A percentile compares a stretch with the other conserved stretches of the same genome.
Conservation (phyloP, 1,284 basidiomycete species). For the Trichosporon faecale region DNA sequence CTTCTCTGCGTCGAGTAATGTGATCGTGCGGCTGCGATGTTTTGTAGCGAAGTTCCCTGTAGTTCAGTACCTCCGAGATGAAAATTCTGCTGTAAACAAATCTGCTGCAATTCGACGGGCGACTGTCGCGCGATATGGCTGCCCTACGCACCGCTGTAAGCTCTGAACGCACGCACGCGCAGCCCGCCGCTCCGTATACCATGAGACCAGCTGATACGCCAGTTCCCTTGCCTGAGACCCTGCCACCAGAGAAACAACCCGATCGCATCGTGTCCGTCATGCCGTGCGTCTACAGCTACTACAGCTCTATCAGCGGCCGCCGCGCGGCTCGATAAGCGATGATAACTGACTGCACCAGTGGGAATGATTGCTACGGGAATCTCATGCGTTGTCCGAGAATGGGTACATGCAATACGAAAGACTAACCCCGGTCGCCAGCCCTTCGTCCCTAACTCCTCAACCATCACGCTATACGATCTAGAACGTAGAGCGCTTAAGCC, state of each 20-base stretch:
- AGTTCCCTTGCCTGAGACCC: not conserved
- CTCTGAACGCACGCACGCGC: too few species aligned
- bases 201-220: not conserved
- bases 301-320: not conserved
- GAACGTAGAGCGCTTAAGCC: conserved; percentile 61
- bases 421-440: conserved; percentile 30
- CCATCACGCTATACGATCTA: conserved; percentile 16
- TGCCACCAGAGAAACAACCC: not conserved
- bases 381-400: conserved; percentile 21
- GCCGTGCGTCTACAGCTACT: not conserved
- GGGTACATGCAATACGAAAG: conserved; percentile 37
- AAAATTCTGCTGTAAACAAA: too few species aligned
- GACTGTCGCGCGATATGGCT: too few species aligned
- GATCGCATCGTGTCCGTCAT: not conserved
- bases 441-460: conserved; percentile 22
- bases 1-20: not conserved
- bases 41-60: too few species aligned
- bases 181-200: too few species aligned
- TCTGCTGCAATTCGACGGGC: too few species aligned
- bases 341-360: not conserved
- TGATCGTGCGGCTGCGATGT: too few species aligned
- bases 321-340: not conserved
- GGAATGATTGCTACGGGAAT: not conserved
- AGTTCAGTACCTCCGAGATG: too few species aligned
- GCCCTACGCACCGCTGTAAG: too few species aligned